These are phyloP conservation scores for Podospora anserina DNA, from an alignment of 495 filamentous ascomycete genomes.

Conservation along the genomic window DNA sequence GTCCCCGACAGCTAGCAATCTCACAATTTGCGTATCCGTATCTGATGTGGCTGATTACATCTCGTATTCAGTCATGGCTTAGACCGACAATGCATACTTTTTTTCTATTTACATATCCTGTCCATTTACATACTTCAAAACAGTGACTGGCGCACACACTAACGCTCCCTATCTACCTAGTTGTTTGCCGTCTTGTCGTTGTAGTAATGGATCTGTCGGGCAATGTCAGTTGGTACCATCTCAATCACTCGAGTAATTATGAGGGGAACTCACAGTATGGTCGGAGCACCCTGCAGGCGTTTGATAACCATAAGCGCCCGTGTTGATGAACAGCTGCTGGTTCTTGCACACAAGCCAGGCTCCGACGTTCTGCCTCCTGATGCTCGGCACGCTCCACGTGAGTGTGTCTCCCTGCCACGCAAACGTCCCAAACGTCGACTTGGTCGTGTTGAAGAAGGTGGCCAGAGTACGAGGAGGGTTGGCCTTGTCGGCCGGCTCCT, in stretches of 20 bases:
- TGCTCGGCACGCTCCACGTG: slow-evolving; percentile 48
- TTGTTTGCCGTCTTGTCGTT: slow-evolving; percentile 37
- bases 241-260: not conserved
- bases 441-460: slow-evolving; percentile 49
- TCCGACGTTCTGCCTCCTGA: slow-evolving; percentile 52
- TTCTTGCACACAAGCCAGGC: slow-evolving; percentile 58
- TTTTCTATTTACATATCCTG: not conserved
- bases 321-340: slow-evolving; percentile 56
- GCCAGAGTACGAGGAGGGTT: slow-evolving; percentile 44
- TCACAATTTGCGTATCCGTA: not conserved
- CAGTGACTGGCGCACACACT: not conserved
- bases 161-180: slow-evolving; percentile 6
- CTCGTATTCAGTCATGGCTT: not conserved
- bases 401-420: slow-evolving; percentile 55
- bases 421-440: slow-evolving; percentile 58
- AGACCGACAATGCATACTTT: not conserved
- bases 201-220: slow-evolving; percentile 32
- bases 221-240: not conserved
- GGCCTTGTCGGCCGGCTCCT: slow-evolving; percentile 48
- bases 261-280: slow-evolving; percentile 49
- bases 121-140: slow-evolving; percentile 4
- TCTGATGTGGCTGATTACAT: not conserved
- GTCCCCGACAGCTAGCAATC: no score
- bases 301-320: slow-evolving; percentile 56
- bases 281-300: slow-evolving; percentile 58